A percentile compares a stretch with the other conserved stretches of the same genome.
Conservation (phyloP, 768 basidiomycete genomes). For the Pleurotus eryngii region DNA sequence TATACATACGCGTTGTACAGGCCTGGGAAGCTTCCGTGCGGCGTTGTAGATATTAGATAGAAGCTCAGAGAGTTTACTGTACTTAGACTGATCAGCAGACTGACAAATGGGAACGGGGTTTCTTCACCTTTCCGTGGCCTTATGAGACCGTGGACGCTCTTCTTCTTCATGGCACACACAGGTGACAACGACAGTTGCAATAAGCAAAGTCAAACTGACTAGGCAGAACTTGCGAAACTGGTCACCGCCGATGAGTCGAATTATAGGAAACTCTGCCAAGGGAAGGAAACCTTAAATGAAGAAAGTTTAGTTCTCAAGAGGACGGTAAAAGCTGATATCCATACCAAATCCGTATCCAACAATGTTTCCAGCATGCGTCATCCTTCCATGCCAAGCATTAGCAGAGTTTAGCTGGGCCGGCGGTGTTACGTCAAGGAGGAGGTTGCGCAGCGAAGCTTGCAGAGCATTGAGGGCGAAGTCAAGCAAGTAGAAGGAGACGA, state of each 20-base stretch:
- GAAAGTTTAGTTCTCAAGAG: neutral
- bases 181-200: constrained; percentile 82
- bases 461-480: constrained; percentile 98
- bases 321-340: constrained; percentile 12
- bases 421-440: constrained; percentile 90
- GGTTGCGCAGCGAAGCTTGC: constrained; percentile 88
- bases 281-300: constrained; percentile 72
- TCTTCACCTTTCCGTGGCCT: constrained; percentile 37
- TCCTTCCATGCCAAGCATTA: constrained; percentile 97
- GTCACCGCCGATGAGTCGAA: constrained; percentile 79
- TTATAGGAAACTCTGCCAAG: constrained; percentile 73
- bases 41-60: constrained; percentile 75
- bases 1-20: constrained; percentile 85
- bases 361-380: constrained; percentile 97
- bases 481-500: constrained; percentile 87
- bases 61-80: constrained; percentile 67
- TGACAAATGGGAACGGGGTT: constrained; percentile 1
- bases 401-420: constrained; percentile 86
- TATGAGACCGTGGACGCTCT: constrained; percentile 45
- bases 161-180: constrained; percentile 84
- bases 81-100: constrained; percentile 10
- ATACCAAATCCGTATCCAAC: constrained; percentile 89
- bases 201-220: constrained; percentile 75
- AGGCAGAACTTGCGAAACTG: constrained; percentile 98
- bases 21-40: constrained; percentile 71